Conservation (phyloP, 331 rosid genomes). For the Malus hybrid region DNA sequence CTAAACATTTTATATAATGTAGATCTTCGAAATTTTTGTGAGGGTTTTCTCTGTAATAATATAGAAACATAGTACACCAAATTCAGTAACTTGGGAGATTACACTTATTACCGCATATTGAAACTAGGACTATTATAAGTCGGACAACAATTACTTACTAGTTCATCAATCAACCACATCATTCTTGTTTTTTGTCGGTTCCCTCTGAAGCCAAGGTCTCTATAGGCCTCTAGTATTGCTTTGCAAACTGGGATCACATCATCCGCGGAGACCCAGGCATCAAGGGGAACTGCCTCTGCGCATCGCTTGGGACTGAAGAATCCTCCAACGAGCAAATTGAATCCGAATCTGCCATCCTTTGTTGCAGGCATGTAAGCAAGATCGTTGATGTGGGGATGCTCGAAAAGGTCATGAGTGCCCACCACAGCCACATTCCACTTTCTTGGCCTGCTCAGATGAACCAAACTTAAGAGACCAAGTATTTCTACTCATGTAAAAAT, state of each 20-base stretch:
- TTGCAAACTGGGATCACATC: constrained; percentile 70
- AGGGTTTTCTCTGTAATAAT: not conserved
- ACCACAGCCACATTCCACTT: constrained; percentile 95
- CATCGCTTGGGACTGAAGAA: constrained; percentile 90
- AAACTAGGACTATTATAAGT: not conserved
- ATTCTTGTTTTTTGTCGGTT: constrained; percentile 84
- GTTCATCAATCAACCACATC: constrained; percentile 99
- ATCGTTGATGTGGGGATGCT: constrained; percentile 97
- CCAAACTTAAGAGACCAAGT: not conserved
- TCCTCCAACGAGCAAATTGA: constrained; percentile 90
- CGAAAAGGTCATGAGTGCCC: constrained; percentile 90
- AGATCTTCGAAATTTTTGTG: not conserved
- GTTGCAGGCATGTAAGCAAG: constrained; percentile 97
- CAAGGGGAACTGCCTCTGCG: constrained; percentile 86
- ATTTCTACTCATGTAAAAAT: not conserved
- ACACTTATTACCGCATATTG: not conserved
- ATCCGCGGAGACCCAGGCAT: constrained; percentile 93
- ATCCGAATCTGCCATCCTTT: constrained; percentile 71
- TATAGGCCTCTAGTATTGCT: constrained; percentile 75
- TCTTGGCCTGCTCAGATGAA: constrained; percentile 73
- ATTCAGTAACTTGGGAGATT: not conserved
- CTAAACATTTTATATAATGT: not conserved
- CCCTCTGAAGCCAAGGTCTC: constrained; percentile 91
- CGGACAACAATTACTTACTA: constrained; percentile 32
- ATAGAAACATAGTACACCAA: not conserved